Conservation (phyloP, 2,329 filamentous ascomycete genomes). For the Diaporthe australafricana region DNA sequence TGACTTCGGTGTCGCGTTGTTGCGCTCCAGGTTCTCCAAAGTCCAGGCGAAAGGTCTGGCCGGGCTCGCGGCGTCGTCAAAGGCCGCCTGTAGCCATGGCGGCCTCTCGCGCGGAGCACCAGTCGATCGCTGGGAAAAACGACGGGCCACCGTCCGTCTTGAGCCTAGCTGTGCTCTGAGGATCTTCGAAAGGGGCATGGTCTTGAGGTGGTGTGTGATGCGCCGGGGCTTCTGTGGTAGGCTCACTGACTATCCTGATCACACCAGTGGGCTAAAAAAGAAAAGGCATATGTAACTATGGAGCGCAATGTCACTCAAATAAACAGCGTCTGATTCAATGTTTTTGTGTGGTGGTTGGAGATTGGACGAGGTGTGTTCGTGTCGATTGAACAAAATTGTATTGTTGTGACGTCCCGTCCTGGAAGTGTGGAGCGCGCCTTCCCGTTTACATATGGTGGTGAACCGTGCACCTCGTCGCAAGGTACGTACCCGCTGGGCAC, state of each 20-base stretch:
- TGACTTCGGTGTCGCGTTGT: not conserved
- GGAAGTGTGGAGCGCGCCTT: not conserved
- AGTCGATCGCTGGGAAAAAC: not conserved
- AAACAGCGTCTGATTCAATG: not conserved
- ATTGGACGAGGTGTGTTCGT: not conserved
- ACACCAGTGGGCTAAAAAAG: not conserved
- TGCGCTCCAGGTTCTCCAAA: conserved; percentile 34
- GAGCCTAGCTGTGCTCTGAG: not conserved
- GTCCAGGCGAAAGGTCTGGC: conserved; percentile 41
- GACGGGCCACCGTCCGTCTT: not conserved
- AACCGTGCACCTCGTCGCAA: not conserved
- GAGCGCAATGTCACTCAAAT: conserved; percentile 1
- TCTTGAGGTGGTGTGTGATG: conserved; percentile 14
- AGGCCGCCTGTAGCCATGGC: conserved; percentile 37
- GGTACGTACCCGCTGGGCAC: conserved; percentile 2
- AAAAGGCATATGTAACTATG: not conserved
- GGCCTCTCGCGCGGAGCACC: conserved; percentile 25
- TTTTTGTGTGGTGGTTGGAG: not conserved
- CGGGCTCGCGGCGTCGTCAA: conserved; percentile 33
- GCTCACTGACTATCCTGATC: not conserved
- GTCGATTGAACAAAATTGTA: not conserved
- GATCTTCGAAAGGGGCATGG: conserved; percentile 26
- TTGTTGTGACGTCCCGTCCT: not conserved
- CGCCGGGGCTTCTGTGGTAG: not conserved
- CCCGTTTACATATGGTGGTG: not conserved